A percentile compares a stretch with the other conserved stretches of the same genome.
Conservation (phyloP, 1,284 basidiomycete species). For the Moesziomyces sp. region DNA sequence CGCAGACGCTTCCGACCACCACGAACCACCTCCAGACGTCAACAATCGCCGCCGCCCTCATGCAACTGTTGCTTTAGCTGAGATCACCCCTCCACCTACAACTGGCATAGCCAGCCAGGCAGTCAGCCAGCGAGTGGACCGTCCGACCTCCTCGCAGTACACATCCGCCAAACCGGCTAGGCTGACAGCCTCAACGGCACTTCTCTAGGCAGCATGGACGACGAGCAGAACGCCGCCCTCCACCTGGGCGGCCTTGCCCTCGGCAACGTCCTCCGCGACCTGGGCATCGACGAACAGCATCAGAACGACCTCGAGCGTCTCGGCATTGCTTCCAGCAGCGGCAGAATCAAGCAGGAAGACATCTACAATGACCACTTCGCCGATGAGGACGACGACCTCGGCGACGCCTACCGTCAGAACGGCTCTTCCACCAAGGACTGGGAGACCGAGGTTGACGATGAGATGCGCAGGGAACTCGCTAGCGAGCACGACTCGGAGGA, state of each 20-base stretch:
- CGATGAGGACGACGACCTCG: slow-evolving; percentile 60
- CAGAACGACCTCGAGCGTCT: slow-evolving; percentile 49
- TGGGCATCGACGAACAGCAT: slow-evolving; percentile 59
- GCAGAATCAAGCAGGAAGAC: slow-evolving; percentile 57
- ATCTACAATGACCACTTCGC: slow-evolving; percentile 66
- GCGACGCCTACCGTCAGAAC: slow-evolving; percentile 24
- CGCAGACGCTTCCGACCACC: neutral
- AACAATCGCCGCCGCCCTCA: neutral
- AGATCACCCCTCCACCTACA: neutral
- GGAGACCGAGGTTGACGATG: slow-evolving; percentile 55
- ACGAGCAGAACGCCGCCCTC: slow-evolving; percentile 62
- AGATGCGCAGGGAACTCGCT: slow-evolving; percentile 49
- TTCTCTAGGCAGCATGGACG: slow-evolving; percentile 46
- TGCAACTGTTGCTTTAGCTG: slow-evolving; percentile 5
- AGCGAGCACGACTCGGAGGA: slow-evolving; percentile 45
- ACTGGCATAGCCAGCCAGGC: slow-evolving; percentile 31
- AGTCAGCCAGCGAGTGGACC: slow-evolving; percentile 5
- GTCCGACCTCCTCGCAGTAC: neutral
- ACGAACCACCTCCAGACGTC: neutral
- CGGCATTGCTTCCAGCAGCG: slow-evolving; percentile 43
- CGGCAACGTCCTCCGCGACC: slow-evolving; percentile 63
- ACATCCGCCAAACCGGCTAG: neutral
- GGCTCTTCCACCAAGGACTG: slow-evolving; percentile 44
- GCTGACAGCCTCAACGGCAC: neutral
- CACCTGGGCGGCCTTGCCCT: slow-evolving; percentile 65